Conservation (phyloP, 768 basidiomycete genomes). For the Nidula microcarpa region DNA sequence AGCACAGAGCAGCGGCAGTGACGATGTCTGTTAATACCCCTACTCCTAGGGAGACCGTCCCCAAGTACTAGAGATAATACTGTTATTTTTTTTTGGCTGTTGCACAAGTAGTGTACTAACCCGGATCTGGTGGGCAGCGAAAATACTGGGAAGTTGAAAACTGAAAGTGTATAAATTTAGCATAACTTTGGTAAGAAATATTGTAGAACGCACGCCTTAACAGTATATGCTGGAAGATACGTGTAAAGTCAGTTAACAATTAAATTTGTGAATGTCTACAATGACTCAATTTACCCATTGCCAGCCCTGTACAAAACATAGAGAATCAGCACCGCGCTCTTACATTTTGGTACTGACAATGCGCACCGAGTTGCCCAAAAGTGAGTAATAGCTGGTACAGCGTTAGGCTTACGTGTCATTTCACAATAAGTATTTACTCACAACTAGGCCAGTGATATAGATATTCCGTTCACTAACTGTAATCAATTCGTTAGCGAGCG, state of each 20-base stretch:
- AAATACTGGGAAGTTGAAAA: conserved; percentile 38
- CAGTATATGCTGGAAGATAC: conserved; percentile 34
- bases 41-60: conserved; percentile 46
- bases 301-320: too few relatives aligned
- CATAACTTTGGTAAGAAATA: not conserved
- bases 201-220: conserved; percentile 35
- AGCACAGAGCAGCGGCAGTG: conserved; percentile 56
- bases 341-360: not conserved
- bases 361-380: conserved; percentile 47
- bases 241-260: not conserved
- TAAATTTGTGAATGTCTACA: not conserved
- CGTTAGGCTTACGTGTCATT: not conserved
- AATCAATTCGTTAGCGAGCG: not conserved
- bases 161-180: conserved; percentile 15
- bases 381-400: conserved; percentile 39
- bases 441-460: conserved; percentile 49
- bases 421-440: conserved; percentile 23
- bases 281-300: not conserved
- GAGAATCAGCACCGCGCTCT: not conserved
- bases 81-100: too few relatives aligned
- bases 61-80: conserved; percentile 28
- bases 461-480: conserved; percentile 58
- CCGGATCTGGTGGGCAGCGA: conserved; percentile 39
- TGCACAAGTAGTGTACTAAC: conserved; percentile 21
- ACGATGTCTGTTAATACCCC: conserved; percentile 56